These are phyloP conservation scores for Russula emetica DNA, from an alignment of 768 basidiomycete genomes.

Conservation along the genomic window DNA sequence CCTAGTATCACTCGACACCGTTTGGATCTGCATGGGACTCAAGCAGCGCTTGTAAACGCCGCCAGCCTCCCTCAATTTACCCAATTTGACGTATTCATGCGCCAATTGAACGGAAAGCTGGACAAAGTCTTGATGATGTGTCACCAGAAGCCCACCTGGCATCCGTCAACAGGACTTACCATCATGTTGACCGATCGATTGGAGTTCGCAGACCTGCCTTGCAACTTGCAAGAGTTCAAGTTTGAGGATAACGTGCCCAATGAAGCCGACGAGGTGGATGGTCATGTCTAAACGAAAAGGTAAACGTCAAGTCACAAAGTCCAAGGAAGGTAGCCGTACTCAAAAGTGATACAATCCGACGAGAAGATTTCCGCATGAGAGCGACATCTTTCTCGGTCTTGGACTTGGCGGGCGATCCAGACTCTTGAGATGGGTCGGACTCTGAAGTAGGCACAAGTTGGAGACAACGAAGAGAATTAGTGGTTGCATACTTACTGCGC, in stretches of 20 bases:
- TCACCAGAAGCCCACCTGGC: not conserved
- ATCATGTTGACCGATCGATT: constrained; percentile 37
- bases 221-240: constrained; percentile 24
- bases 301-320: not conserved
- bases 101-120: constrained; percentile 66
- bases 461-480: not conserved
- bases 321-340: constrained; percentile 2
- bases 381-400: not conserved
- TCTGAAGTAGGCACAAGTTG: not conserved
- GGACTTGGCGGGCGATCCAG: not conserved
- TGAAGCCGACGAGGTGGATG: constrained; percentile 25
- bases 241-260: constrained; percentile 26
- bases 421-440: constrained; percentile 4
- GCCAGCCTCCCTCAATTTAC: constrained; percentile 64
- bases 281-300: constrained; percentile 17
- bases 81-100: constrained; percentile 73
- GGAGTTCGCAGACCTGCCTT: constrained; percentile 21
- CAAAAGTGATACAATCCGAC: constrained; percentile 20
- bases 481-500: constrained; percentile 28
- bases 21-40: constrained; percentile 41
- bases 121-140: constrained; percentile 50
- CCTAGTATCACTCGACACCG: constrained; percentile 49
- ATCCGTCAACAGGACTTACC: constrained; percentile 37
- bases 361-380: constrained; percentile 6
- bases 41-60: constrained; percentile 59